Base-by-base conservation (phyloP, 2,329 filamentous ascomycete genomes). In the Pseudocercospora fuligena region DNA sequence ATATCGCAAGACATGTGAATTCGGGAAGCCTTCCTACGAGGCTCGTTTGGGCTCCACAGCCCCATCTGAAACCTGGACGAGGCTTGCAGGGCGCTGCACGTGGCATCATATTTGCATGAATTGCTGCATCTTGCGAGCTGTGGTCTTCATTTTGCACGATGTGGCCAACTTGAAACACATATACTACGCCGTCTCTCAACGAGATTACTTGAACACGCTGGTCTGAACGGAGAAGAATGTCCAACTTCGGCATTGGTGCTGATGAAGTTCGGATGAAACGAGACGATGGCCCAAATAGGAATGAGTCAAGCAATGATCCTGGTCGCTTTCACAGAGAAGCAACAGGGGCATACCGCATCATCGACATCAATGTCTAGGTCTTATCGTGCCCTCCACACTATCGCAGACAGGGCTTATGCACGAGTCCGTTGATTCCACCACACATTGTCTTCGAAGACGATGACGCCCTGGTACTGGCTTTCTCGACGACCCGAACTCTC, bases 41-140 rank as follows among this genome's bases (percentile, higher is more conserved):
- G 43, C 21, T 47, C 9, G 43, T 19, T 23, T 47, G 43, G 6
- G 43, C 43, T 47, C 43, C 43, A 47, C n/a, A 19, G 43, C 23
- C 19, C 9, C 25, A 31, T 31, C 51, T 56, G 51, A 56, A 31
- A 56, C 51, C 25, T 56, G 23, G 9, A 27, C 23, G 57, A 60
- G 57, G 57, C 57, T 60, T 60, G 57, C 57, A 60, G 57, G 51
- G 25, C 29, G 56, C 31, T 59, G 56, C 56, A 59, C 33, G 56
- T 21, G 56, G 56, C 49, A 54, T 25, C 49, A 25, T 25, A 2
- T 27, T 27, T 56, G 25, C 51, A 56, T 31, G 25, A n/a, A 31
- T 19, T 56, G 51, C 51, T 31, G 51, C 51, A 29, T 56, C 27
- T 25, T 56, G 9, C 23, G 19, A 54, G 49, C 49, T 54, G 23